phyloP scores from a whole-genome alignment of 2,329 filamentous ascomycete genomes.

The Talaromyces sp. region DNA sequence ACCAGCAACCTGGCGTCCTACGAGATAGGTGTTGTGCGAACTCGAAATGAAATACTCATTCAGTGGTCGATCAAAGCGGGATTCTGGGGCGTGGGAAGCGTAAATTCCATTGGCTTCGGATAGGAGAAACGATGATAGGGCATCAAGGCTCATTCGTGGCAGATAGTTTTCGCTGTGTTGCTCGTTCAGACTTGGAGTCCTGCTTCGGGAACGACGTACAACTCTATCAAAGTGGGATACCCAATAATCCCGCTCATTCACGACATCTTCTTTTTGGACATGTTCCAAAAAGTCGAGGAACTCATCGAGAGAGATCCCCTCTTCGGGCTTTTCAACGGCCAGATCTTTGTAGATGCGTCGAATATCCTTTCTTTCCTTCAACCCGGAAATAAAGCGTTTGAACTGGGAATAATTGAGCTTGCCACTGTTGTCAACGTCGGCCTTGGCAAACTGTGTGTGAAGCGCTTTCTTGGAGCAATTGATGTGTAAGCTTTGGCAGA shows the following conservation, averaged over 20 bases:
- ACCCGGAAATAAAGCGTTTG: constrained; percentile 70
- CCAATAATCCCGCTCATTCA: constrained; percentile 62
- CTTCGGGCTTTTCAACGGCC: constrained; percentile 51
- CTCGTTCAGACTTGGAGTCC: constrained; percentile 41
- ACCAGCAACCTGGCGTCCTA: constrained; percentile 84
- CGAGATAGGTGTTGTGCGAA: constrained; percentile 95
- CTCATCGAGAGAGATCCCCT: constrained; percentile 64
- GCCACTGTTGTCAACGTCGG: constrained; percentile 60
- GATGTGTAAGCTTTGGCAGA: constrained; percentile 88
- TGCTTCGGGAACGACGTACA: constrained; percentile 54
- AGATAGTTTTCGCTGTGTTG: constrained; percentile 36
- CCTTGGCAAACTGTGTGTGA: constrained; percentile 66
- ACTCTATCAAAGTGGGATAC: constrained; percentile 67
- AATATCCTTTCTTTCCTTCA: constrained; percentile 82
- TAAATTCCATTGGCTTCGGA: constrained; percentile 70
- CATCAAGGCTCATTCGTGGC: constrained; percentile 67
- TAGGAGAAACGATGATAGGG: constrained; percentile 71
- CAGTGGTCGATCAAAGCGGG: constrained; percentile 71
- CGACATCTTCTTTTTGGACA: constrained; percentile 71
- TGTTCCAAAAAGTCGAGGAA: constrained; percentile 72
- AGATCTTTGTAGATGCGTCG: constrained; percentile 64
- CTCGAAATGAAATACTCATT: constrained; percentile 98
- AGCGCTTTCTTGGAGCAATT: constrained; percentile 75
- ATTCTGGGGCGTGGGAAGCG: constrained; percentile 54
- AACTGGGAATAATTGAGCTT: constrained; percentile 76